Percentiles rank a stretch among this genome's conserved stretches.
Evolutionary conservation across 257 asterid genomes (phyloP).

Genomic region (Salvia hispanica): DNA sequence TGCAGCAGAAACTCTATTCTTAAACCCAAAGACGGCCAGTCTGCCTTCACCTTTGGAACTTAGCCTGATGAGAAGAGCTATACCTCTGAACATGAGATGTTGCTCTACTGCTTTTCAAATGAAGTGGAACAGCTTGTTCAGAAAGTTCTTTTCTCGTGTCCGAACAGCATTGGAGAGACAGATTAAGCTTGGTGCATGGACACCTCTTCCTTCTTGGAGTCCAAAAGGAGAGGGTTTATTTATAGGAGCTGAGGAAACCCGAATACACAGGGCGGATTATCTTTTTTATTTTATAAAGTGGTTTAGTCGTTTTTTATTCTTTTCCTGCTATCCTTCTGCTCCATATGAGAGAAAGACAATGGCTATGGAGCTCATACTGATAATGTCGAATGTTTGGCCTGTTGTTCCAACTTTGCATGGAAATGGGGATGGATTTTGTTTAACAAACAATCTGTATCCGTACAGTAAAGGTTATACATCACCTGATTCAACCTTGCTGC

Average conservation of each 20-base stretch:
- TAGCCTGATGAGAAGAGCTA: constrained; percentile 75
- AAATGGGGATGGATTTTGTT: constrained; percentile 42
- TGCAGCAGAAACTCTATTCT: constrained; percentile 92
- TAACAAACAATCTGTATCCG: constrained; percentile 55
- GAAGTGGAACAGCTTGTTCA: constrained; percentile 97
- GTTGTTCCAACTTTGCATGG: constrained; percentile 44
- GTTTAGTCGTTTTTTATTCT: constrained; percentile 85
- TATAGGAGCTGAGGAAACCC: constrained; percentile 38
- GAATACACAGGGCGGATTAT: constrained; percentile 59
- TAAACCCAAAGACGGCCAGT: constrained; percentile 84
- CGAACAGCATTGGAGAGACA: constrained; percentile 88
- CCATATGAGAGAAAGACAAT: constrained; percentile 95
- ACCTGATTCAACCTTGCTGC: constrained; percentile 74
- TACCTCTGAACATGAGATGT: constrained; percentile 95
- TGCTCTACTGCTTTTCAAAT: constrained; percentile 91
- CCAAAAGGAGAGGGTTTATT: constrained; percentile 36
- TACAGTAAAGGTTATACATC: constrained; percentile 64
- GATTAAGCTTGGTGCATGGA: constrained; percentile 71
- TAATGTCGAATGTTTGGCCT: constrained; percentile 83
- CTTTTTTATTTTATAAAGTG: constrained; percentile 75
- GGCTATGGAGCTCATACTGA: constrained; percentile 87
- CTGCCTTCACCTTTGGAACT: constrained; percentile 91
- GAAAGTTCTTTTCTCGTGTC: constrained; percentile 89
- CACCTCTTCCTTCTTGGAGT: constrained; percentile 50
- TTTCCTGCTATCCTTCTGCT: constrained; percentile 96